Conservation (phyloP, 148 eudicot species). For the Fagopyrum homotropicum region DNA sequence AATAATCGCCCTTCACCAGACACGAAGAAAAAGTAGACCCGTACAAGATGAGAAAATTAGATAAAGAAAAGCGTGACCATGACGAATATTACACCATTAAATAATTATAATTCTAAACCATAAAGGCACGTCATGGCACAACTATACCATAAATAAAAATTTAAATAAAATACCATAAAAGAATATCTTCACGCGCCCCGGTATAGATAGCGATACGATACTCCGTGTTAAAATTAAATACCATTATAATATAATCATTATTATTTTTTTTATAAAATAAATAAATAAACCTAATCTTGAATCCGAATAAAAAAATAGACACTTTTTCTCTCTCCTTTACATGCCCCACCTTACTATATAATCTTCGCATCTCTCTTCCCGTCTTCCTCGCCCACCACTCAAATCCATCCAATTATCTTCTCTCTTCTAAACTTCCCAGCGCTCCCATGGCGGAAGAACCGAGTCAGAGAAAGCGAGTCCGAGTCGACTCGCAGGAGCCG, state of each 20-base stretch:
- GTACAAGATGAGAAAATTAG: background rate
- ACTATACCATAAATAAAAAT: constrained; percentile 8
- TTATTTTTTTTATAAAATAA: too few relatives aligned
- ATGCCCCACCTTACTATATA: background rate
- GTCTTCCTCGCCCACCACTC: constrained; percentile 7
- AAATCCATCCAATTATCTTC: background rate
- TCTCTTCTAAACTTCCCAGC: background rate
- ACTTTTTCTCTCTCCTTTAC: constrained; percentile 14
- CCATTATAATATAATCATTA: too few relatives aligned
- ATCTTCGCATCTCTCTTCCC: constrained; percentile 13
- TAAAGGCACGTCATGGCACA: constrained; percentile 22
- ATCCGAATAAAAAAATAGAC: background rate
- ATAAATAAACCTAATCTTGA: too few relatives aligned
- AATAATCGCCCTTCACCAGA: background rate
- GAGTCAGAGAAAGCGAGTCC: constrained; percentile 30
- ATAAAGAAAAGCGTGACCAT: background rate
- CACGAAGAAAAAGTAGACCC: constrained; percentile 8
- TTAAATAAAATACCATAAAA: too few relatives aligned
- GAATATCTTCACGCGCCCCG: constrained; percentile 23
- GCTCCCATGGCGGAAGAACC: constrained; percentile 17
- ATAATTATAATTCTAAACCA: background rate
- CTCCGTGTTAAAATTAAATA: too few relatives aligned
- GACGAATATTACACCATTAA: constrained; percentile 8
- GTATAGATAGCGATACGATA: too few relatives aligned
- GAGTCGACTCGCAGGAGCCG: constrained; percentile 40